Evolutionary conservation across 2,329 filamentous ascomycete genomes (phyloP).

Genomic region (Aspergillus transmontanensis): DNA sequence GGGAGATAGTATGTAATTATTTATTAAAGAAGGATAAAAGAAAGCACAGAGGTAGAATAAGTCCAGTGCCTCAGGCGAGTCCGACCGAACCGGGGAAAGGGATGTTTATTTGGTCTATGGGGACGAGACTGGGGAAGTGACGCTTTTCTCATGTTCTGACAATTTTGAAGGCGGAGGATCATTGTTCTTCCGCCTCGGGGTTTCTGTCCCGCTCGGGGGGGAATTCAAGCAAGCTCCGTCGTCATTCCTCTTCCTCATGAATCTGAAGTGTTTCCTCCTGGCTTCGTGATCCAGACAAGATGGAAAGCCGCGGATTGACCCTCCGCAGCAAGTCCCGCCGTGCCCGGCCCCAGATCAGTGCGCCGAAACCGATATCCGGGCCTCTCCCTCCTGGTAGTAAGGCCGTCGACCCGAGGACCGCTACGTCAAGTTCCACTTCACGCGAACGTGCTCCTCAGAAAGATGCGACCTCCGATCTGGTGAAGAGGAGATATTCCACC

Average conservation of each 20-base stretch:
- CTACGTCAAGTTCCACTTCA: constrained; percentile 31
- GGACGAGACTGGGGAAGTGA: constrained; percentile 3
- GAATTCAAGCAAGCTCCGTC: constrained; percentile 3
- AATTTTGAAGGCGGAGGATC: constrained; percentile 38
- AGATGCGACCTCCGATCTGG: constrained; percentile 72
- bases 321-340: constrained; percentile 63
- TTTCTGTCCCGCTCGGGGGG: constrained; percentile 33
- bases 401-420: constrained; percentile 35
- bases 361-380: constrained; percentile 57
- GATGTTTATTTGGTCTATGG: constrained; percentile 1
- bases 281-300: constrained; percentile 28
- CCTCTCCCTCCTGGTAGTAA: constrained; percentile 41
- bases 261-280: constrained; percentile 5
- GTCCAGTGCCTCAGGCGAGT: neutral
- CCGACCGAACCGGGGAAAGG: neutral
- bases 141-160: constrained; percentile 15
- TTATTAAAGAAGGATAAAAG: constrained; percentile 4
- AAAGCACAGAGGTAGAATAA: constrained; percentile 8
- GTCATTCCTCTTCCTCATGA: constrained; percentile 13
- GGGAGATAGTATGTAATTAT: constrained; percentile 1
- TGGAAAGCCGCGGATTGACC: constrained; percentile 62
- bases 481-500: constrained; percentile 92
- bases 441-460: constrained; percentile 49
- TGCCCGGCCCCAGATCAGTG: constrained; percentile 60
- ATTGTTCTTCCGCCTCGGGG: constrained; percentile 41